A percentile compares a stretch with the other conserved stretches of the same genome.
phyloP scores from a whole-genome alignment of 345 rosid species.

The Eucalyptus tenuipes region DNA sequence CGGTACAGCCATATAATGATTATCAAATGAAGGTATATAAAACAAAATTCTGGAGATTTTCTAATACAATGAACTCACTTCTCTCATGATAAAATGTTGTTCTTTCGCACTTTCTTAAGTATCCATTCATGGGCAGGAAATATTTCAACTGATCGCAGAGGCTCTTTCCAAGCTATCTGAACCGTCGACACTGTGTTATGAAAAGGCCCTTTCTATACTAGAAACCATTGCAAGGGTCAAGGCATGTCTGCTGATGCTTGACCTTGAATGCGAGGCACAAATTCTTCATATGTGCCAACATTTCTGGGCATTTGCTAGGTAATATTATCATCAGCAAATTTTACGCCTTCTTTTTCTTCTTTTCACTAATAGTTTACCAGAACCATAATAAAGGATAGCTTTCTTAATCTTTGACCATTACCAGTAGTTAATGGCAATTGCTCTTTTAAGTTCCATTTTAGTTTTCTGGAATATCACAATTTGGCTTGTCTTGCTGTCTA shows the following conservation, averaged over 20 bases:
- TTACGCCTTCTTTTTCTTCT: background rate
- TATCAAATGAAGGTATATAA: slow-evolving; percentile 53
- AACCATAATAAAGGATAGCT: background rate
- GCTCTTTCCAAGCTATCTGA: slow-evolving; percentile 48
- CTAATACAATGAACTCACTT: background rate
- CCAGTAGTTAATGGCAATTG: background rate
- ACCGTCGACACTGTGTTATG: slow-evolving; percentile 26
- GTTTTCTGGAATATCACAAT: background rate
- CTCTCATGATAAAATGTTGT: background rate
- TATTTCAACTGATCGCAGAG: slow-evolving; percentile 36
- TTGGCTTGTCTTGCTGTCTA: background rate
- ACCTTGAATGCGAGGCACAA: background rate
- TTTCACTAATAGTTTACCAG: background rate
- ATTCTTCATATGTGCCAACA: background rate
- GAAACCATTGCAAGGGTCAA: background rate
- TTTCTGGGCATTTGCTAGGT: background rate
- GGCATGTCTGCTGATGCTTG: background rate
- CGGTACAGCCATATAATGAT: slow-evolving; percentile 59
- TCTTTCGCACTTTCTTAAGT: background rate
- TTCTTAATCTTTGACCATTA: background rate
- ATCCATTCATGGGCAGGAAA: slow-evolving; percentile 32
- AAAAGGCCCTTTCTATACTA: background rate
- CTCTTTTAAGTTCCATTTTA: background rate
- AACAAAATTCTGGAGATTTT: background rate
- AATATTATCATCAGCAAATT: background rate